Evolutionary conservation across 73 alveolate species (phyloP).

Genomic region (Tetrahymena malaccensis): DNA sequence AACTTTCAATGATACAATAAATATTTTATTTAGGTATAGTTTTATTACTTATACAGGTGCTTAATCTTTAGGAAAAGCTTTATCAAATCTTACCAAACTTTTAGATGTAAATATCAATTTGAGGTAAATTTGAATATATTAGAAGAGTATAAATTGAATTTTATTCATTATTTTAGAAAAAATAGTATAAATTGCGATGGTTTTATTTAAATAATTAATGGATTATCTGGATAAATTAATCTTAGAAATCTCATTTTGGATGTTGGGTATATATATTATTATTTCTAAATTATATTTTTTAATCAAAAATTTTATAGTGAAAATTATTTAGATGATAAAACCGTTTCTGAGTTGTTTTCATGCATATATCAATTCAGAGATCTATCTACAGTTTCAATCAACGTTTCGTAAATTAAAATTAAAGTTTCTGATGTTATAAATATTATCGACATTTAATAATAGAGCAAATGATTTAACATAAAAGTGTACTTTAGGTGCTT

Average conservation of each 20-base stretch:
- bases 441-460: neutral
- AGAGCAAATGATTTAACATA: neutral
- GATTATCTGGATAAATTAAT: neutral
- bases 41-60: neutral
- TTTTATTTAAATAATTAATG: neutral
- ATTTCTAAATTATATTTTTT: neutral
- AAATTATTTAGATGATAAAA: neutral
- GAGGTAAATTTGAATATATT: neutral
- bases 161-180: neutral
- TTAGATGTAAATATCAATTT: neutral
- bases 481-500: neutral
- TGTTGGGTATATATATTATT: neutral
- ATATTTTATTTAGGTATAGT: neutral
- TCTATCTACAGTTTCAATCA: neutral
- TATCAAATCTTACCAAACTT: neutral
- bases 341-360: neutral
- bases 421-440: neutral
- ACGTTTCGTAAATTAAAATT: neutral
- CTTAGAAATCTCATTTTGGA: neutral
- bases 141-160: neutral
- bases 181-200: neutral
- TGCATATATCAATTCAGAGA: neutral
- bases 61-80: neutral
- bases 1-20: neutral
- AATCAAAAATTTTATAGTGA: neutral